Base-by-base conservation (phyloP, 2,329 filamentous ascomycete species). In the Arachnomyces sp. region DNA sequence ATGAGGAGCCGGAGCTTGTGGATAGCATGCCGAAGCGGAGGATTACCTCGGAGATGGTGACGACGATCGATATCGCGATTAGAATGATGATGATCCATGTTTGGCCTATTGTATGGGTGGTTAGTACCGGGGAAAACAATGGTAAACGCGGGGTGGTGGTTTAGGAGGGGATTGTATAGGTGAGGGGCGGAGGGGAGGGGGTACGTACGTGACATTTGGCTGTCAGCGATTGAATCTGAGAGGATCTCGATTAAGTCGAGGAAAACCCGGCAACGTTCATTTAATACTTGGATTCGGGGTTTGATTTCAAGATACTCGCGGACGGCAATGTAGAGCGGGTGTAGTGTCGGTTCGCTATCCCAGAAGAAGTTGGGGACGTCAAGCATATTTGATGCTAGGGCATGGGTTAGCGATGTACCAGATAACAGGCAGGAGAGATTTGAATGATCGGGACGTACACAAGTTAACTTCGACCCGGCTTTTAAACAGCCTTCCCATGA, bases 51-150 rank as follows among this genome's bases (percentile, higher is more conserved):
- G 83, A 81, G 37, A 86, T 83, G 2, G 92, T 96, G 39, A 98
- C 87, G 38, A 88, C 70, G 55, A 98, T 96, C 57, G 83, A 90
- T 50, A 96, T 70, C 34, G 93, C 64, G 57, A 98, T 98, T 34
- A 98, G 76, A 34, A 94, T 74, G 55, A 98, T 98, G 62, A 96
- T 83, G 61, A 98, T 96, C 90, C 90, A 96, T 1, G 92, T 98
- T 59, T 95, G 94, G 49, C 76, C 68, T 70, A 34, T 37, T 31
- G 3, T 17, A 36, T 3, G 17, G 12, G 28, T 29, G 17, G 34
- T 20, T 20, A 18, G 18, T 20, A 31, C 38, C 16, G 38, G 17
- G n/a, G 8, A 16, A 17, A 30, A 16, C 8, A 32, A 12, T 6
- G 32, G 34, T 34, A 4, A 25, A 28, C 4, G 34, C 12, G 8